Evolutionary conservation across 208 protist genomes (phyloP), one percentile per base, ranked within the genome.

Genomic region (Herpetomonas samuelpessoai): DNA sequence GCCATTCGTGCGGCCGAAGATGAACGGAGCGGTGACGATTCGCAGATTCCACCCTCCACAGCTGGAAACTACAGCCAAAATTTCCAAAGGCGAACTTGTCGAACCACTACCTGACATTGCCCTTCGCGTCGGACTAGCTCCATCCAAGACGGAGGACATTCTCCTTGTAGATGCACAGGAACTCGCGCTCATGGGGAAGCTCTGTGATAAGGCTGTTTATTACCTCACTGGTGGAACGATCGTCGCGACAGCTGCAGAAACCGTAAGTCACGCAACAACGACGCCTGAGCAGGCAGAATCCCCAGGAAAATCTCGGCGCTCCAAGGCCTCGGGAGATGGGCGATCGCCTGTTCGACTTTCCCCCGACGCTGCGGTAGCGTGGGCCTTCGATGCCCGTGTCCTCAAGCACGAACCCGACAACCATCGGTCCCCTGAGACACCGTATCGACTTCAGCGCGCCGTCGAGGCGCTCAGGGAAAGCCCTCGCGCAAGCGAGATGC

Each of bases 321-420:
- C n/a, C n/a, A n/a, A n/a, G n/a, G n/a, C n/a, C n/a, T n/a, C n/a
- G n/a, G n/a, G n/a, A n/a, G n/a, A n/a, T n/a, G n/a, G n/a, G n/a
- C n/a, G n/a, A n/a, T n/a, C n/a, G n/a, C n/a, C n/a, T n/a, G n/a
- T n/a, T n/a, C n/a, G n/a, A n/a, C n/a, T n/a, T n/a, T n/a, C 29
- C n/a, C 74, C 81, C 10, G 86, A 89, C 51, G 57, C 64, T n/a
- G 46, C 75, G 19, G 77, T 93, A 18, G 62, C 60, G 21, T 93
- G 79, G 79, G 81, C 76, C 21, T 93, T 82, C 63, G 83, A 93
- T 38, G 25, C 70, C 1, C 74, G 80, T 38, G 75, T 93, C 64
- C 54, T 91, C 57, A 52, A 78, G 24, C 86, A 93, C 52, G 49
- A 72, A 1, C 74, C 86, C 19, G 48, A 56, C 14, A 65, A 48